Conservation (phyloP, 1,284 basidiomycete genomes). For the Kalmanozyma brasiliensis region DNA sequence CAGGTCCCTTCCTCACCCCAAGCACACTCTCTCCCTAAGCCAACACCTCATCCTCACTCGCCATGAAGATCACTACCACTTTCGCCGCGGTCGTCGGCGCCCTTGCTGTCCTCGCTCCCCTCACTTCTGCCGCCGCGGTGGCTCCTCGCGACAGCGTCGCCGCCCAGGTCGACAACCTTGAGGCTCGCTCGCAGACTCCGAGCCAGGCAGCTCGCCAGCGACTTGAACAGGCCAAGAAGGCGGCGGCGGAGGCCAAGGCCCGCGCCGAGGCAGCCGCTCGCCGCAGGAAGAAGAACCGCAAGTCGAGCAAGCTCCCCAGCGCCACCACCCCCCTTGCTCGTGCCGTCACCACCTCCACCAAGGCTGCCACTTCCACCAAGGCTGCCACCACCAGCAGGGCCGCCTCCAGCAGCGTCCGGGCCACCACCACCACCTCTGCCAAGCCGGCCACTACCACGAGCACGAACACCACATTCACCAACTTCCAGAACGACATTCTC, state of each 20-base stretch:
- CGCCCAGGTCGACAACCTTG: background rate
- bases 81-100: constrained; percentile 18
- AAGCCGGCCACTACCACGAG: too few relatives aligned
- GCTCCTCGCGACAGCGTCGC: constrained; percentile 1
- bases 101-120: constrained; percentile 24
- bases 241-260: too few relatives aligned
- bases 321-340: background rate
- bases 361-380: background rate
- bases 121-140: constrained; percentile 3
- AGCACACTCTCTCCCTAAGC: too few relatives aligned
- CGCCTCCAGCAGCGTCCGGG: background rate
- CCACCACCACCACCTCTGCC: background rate
- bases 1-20: too few relatives aligned
- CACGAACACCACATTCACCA: constrained; percentile 7
- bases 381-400: background rate
- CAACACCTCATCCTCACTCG: background rate
- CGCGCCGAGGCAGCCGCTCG: too few relatives aligned
- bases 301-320: constrained; percentile 3
- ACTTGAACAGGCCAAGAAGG: too few relatives aligned
- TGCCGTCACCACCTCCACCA: background rate
- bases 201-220: too few relatives aligned
- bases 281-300: constrained; percentile 5
- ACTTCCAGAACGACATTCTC: constrained; percentile 18
- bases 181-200: background rate
- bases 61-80: constrained; percentile 17